Base-by-base conservation (phyloP, 2,329 filamentous ascomycete genomes). In the Tolypocladium tundrense region DNA sequence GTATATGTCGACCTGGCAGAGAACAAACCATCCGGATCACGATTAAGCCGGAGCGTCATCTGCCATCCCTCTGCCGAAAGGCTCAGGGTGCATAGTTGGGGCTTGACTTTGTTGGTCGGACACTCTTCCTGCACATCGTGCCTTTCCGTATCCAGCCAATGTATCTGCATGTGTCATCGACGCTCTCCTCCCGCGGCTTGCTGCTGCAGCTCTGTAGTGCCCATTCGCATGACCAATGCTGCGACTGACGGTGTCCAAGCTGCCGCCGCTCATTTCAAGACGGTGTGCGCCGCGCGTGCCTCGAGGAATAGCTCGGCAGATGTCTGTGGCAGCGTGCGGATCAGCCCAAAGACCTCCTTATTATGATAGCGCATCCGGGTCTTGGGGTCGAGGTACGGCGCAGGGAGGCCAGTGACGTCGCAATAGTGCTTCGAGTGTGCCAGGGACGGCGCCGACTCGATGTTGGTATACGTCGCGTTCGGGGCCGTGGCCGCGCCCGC, bases 21-120 rank as follows among this genome's bases (percentile, higher is more conserved):
- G 83, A 96, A 74, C 72, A 83, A 82, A 73, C 60, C 31, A 59
- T 62, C 60, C 63, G 54, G 88, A 90, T 90, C 89, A 87, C 90
- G 88, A 96, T 94, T 96, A 96, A 97, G 92, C 92, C 91, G 92
- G 92, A 96, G 91, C 90, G 84, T 84, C 86, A 87, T 86, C 85
- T 92, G 87, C 83, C 90, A 86, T 85, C 82, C 85, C 80, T 79
- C 78, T 76, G 76, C 83, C 78, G 89, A 96, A 77, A 95, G 88
- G 84, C 79, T 72, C 72, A 75, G 79, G 85, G 85, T 88, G 90
- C 87, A 85, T 96, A 88, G 90, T 87, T 84, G 86, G 82, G 79
- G 90, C 84, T 96, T 96, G 92, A 96, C 90, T 96, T 90, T 89
- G 89, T 84, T 86, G 88, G 83, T 87, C 88, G 79, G 75, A 94